These are phyloP conservation scores for Torulaspora quercuum DNA, from an alignment of 805 yeast species.

Conservation along the genomic window DNA sequence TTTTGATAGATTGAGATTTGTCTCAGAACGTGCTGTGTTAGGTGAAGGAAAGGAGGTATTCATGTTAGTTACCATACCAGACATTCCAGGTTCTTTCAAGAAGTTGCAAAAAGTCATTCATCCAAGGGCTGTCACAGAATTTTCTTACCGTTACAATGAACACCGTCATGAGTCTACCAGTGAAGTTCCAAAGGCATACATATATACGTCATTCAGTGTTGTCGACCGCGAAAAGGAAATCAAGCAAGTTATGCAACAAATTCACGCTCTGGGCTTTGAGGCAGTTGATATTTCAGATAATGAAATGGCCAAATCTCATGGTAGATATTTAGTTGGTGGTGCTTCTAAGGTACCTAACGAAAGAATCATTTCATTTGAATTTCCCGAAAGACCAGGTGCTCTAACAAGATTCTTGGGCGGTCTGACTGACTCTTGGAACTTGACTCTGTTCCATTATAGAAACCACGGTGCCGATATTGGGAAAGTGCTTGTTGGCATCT, in stretches of 20 bases:
- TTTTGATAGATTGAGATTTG: conserved; percentile 92
- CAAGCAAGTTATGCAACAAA: conserved; percentile 53
- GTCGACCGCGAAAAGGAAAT: conserved; percentile 72
- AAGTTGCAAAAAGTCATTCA: conserved; percentile 70
- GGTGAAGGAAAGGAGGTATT: conserved; percentile 98
- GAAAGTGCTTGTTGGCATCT: conserved; percentile 84
- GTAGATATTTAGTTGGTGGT: conserved; percentile 95
- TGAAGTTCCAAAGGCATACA: conserved; percentile 58
- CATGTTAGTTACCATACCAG: conserved; percentile 86
- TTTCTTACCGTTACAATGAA: conserved; percentile 73
- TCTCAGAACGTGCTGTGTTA: conserved; percentile 94
- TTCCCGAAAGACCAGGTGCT: conserved; percentile 98
- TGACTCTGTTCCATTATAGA: conserved; percentile 93
- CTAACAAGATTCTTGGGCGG: conserved; percentile 71
- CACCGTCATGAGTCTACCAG: conserved; percentile 36
- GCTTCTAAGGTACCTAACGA: conserved; percentile 70
- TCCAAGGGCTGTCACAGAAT: conserved; percentile 92
- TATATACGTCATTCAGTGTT: conserved; percentile 86
- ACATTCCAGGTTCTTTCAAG: conserved; percentile 84
- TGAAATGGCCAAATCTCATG: conserved; percentile 94
- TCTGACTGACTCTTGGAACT: conserved; percentile 79
- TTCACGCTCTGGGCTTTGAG: conserved; percentile 61
- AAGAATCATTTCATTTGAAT: conserved; percentile 77
- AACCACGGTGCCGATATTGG: conserved; percentile 96
- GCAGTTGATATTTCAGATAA: conserved; percentile 87